A percentile compares a stretch with the other conserved stretches of the same genome.
phyloP scores from a whole-genome alignment of 2,329 filamentous ascomycete species.

The Herpotrichia juniperi region DNA sequence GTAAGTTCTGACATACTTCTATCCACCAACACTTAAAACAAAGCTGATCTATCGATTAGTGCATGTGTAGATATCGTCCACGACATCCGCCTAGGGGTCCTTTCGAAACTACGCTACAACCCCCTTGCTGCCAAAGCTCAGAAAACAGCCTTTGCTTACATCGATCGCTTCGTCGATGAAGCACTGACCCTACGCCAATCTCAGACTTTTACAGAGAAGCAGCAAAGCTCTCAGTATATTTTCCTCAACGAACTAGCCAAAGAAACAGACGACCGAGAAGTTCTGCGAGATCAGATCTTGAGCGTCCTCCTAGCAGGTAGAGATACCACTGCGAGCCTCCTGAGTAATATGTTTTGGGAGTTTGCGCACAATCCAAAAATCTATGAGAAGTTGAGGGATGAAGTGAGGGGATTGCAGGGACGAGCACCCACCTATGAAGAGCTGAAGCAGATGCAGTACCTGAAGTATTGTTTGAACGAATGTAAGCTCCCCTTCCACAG shows the following conservation, averaged over 20 bases:
- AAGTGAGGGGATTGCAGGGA: constrained; percentile 57
- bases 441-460: constrained; percentile 23
- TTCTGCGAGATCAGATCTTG: constrained; percentile 78
- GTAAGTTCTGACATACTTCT: no score
- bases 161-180: constrained; percentile 3
- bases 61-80: no score
- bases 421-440: not conserved
- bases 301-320: constrained; percentile 77
- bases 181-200: not conserved
- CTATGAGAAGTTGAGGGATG: constrained; percentile 69
- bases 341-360: constrained; percentile 74
- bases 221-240: constrained; percentile 27
- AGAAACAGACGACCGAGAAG: constrained; percentile 68
- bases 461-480: constrained; percentile 28
- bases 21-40: no score
- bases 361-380: constrained; percentile 71
- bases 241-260: constrained; percentile 81
- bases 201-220: not conserved
- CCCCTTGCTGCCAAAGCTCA: no score
- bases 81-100: no score
- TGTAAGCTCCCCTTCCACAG: no score
- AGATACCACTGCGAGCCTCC: constrained; percentile 78
- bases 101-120: no score
- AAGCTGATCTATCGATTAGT: no score
- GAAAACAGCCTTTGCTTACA: no score